Evolutionary conservation across 257 asterid genomes (phyloP), one percentile per base, ranked within the genome.

Genomic region (Scutellaria baicalensis): DNA sequence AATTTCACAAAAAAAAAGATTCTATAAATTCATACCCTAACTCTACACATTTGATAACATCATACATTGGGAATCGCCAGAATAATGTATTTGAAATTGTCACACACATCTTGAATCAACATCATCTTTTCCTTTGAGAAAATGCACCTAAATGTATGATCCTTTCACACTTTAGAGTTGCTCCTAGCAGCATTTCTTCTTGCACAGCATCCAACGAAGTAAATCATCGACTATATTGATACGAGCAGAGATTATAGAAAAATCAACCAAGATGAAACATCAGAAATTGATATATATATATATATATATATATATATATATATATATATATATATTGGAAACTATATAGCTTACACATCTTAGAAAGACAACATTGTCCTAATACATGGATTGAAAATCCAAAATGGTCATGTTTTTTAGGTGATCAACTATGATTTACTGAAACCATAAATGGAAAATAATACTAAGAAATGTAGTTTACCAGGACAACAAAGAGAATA

Each of bases 191-290:
- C 98, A 82, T 81, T 84, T 72, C 95, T 80, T 71, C 98, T 83
- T 18, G 98, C 97, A 31, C 96, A 93, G 77, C 96, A 93, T 63
- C 97, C 98, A 17, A 93, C 95, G 9, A 90, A 88, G 88, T 93
- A 88, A 55, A 87, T 72, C 70, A 81, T 77, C 2, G 97, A 86
- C 98, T 90, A 86, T 44, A 12, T 51, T 7, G 35, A 31, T 17
- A 76, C 21, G 43, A 47, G 62, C 10, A 70, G 2, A 56, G 6
- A 35, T 31, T 17, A 59, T 8, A 33, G 40, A 56, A 50, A 51
- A 33, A 45, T 18, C 44, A 66, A 50, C 17, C 31, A 20, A 51
- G 45, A 55, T n/a, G 39, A 9, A 54, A 10, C 8, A 54, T 21
- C 59, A 52, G 14, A 52, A 7, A 52, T 2, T 20, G 59, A 8